These are phyloP conservation scores for Diaporthe batatas DNA, from an alignment of 2,329 filamentous ascomycete genomes.

Conservation along the genomic window DNA sequence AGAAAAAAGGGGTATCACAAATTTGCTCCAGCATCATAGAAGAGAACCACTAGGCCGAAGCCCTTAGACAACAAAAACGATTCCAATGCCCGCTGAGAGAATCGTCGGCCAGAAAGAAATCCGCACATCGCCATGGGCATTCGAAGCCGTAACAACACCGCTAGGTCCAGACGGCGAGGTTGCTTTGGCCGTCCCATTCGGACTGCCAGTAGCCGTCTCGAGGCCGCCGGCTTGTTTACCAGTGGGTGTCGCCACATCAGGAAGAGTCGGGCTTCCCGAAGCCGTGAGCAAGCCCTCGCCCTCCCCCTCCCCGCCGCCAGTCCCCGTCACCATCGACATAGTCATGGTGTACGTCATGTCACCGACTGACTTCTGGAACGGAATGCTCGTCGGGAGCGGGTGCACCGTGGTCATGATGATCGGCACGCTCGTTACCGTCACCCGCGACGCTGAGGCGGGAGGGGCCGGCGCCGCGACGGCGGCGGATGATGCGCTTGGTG, in stretches of 20 bases:
- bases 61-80: background rate
- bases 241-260: background rate
- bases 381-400: background rate
- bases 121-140: background rate
- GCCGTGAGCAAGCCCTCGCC: constrained; percentile 20
- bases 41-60: background rate
- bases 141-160: constrained; percentile 4
- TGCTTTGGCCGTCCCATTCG: background rate
- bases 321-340: constrained; percentile 14
- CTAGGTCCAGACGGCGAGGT: background rate
- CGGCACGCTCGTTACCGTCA: constrained; percentile 28
- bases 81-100: background rate
- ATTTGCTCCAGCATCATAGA: background rate
- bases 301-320: background rate
- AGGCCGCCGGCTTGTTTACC: background rate
- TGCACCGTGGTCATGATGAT: constrained; percentile 24
- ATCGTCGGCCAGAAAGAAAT: background rate
- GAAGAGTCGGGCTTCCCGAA: background rate
- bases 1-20: constrained; percentile 26
- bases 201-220: constrained; percentile 7
- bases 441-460: background rate
- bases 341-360: constrained; percentile 8
- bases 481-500: background rate
- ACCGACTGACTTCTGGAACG: background rate
- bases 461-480: background rate